Evolutionary conservation across 2,329 filamentous ascomycete species (phyloP).

Genomic region (Mycogone perniciosa): DNA sequence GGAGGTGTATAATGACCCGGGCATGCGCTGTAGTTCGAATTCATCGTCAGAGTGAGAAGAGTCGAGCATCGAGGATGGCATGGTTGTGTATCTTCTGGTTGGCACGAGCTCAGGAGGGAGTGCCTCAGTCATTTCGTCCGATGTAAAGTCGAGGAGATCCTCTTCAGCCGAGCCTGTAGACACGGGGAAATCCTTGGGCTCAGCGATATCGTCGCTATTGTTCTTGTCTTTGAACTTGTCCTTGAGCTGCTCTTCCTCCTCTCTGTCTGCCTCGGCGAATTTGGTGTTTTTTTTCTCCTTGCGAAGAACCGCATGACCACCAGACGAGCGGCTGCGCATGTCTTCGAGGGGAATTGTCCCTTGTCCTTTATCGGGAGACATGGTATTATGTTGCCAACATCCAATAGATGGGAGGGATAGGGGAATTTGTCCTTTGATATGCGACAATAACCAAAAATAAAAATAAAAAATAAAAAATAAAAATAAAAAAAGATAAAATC

Average conservation of each 20-base stretch:
- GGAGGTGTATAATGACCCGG: constrained; percentile 7
- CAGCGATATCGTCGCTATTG: not conserved
- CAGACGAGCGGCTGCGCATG: constrained; percentile 13
- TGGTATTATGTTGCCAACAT: constrained; percentile 3
- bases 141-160: constrained; percentile 10
- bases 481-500: too few relatives aligned
- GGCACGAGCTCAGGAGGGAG: constrained; percentile 4
- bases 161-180: not conserved
- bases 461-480: too few relatives aligned
- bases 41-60: constrained; percentile 6
- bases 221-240: not conserved
- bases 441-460: too few relatives aligned
- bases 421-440: too few relatives aligned
- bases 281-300: constrained; percentile 7
- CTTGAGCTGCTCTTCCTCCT: not conserved
- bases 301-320: constrained; percentile 13
- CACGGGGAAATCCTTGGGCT: not conserved
- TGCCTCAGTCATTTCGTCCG: constrained; percentile 3
- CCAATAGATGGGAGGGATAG: not conserved
- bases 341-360: constrained; percentile 14
- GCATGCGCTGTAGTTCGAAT: constrained; percentile 4
- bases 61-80: constrained; percentile 1
- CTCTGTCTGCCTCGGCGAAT: not conserved
- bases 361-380: constrained; percentile 13
- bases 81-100: constrained; percentile 3